These are phyloP conservation scores for Hymenoscyphus occultus DNA, from an alignment of 2,329 filamentous ascomycete species.

Conservation along the genomic window DNA sequence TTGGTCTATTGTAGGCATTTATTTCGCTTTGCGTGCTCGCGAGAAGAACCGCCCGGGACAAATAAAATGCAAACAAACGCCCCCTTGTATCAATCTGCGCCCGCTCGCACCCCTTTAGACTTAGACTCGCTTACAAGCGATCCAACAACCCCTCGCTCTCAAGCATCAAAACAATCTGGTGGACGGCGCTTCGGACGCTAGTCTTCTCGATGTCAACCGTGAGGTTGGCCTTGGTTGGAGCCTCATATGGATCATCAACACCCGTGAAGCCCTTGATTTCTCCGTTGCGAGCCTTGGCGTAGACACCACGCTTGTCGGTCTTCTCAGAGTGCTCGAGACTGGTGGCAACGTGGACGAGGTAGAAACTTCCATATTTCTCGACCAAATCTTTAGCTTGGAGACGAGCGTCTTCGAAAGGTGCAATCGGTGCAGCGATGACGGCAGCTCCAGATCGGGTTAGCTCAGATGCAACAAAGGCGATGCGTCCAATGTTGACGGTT, in stretches of 20 bases:
- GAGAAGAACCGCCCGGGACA: too few relatives aligned
- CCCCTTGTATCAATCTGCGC: background rate
- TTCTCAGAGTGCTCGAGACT: constrained; percentile 89
- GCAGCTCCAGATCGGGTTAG: constrained; percentile 89
- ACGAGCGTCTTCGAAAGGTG: constrained; percentile 80
- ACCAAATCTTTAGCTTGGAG: constrained; percentile 78
- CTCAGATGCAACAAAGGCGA: constrained; percentile 93
- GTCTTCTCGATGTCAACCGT: constrained; percentile 83
- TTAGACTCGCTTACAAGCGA: constrained; percentile 39
- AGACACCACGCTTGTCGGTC: constrained; percentile 91
- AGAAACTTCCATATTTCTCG: constrained; percentile 87
- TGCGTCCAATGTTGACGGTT: constrained; percentile 90
- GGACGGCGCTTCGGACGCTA: constrained; percentile 86
- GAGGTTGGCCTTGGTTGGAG: constrained; percentile 75
- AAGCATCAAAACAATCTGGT: constrained; percentile 91
- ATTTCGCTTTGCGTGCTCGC: background rate
- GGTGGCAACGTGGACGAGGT: constrained; percentile 91
- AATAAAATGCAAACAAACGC: background rate
- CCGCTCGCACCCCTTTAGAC: background rate
- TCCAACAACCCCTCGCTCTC: constrained; percentile 89
- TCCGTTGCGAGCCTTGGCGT: constrained; percentile 76
- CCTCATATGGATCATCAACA: constrained; percentile 95
- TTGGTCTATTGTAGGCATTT: background rate
- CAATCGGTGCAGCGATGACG: constrained; percentile 95
- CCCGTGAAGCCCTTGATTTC: constrained; percentile 99